Percentiles rank a stretch among this genome's conserved stretches.
phyloP scores from a whole-genome alignment of 192 early-diverging fungal species.

The Coemansia sp. region DNA sequence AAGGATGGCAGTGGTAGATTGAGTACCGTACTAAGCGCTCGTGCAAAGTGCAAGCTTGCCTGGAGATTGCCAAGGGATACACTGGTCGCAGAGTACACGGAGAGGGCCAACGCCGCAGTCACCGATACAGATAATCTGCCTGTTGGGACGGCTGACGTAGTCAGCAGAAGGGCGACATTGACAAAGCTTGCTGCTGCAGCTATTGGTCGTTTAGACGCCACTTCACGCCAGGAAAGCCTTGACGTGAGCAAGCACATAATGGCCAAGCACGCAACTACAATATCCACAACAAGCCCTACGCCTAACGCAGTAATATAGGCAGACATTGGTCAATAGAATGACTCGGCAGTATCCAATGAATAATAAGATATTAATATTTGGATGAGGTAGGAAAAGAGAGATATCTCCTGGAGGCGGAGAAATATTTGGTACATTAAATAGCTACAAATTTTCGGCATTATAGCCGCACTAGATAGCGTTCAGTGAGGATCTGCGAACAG shows the following conservation, averaged over 20 bases:
- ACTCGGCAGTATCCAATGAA: background rate
- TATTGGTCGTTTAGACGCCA: too few species aligned
- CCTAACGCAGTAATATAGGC: background rate
- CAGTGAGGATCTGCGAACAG: background rate
- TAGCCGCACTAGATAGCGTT: background rate
- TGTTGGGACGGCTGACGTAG: background rate
- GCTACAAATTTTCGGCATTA: background rate
- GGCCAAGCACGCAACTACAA: background rate
- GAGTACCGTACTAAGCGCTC: background rate
- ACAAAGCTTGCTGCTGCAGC: background rate
- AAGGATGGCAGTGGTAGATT: background rate
- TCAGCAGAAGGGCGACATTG: background rate
- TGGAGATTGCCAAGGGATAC: background rate
- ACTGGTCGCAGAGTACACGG: background rate
- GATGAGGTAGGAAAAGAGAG: background rate
- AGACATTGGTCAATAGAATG: background rate
- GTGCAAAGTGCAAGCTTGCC: background rate
- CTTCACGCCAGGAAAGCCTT: too few species aligned
- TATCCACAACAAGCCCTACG: background rate
- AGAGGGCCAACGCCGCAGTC: background rate
- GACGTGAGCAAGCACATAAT: too few species aligned
- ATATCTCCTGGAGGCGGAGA: background rate
- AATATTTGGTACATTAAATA: background rate
- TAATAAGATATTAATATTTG: background rate
- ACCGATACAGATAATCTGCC: background rate